phyloP scores from a whole-genome alignment of 2,329 filamentous ascomycete genomes.

The Xylariaceae sp. region DNA sequence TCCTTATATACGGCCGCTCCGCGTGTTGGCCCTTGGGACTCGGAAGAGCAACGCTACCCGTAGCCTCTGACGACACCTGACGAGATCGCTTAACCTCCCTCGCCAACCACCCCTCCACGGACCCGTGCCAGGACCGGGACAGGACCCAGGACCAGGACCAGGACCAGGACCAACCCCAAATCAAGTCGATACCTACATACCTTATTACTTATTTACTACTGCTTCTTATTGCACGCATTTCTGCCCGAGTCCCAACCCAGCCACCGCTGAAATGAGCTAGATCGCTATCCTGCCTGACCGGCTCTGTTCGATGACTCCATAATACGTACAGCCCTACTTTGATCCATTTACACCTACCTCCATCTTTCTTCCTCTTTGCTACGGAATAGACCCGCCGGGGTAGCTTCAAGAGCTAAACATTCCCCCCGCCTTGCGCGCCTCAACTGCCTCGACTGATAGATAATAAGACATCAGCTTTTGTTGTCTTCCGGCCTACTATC shows the following conservation, averaged over 20 bases:
- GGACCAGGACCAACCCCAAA: conserved; percentile 3
- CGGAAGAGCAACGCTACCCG: background rate
- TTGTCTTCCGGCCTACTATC: conserved; percentile 1
- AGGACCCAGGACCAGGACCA: no score
- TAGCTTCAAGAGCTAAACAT: conserved; percentile 16
- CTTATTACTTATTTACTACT: background rate
- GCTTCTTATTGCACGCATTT: conserved; percentile 12
- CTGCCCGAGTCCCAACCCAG: conserved; percentile 17
- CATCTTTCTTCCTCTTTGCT: background rate
- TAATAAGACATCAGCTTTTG: conserved; percentile 2
- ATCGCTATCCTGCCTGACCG: conserved; percentile 19
- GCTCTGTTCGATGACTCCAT: conserved; percentile 14
- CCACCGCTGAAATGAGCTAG: conserved; percentile 22
- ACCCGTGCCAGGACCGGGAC: no score
- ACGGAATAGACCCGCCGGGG: conserved; percentile 9
- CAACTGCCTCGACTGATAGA: conserved; percentile 4
- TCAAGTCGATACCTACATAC: conserved; percentile 10
- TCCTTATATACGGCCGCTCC: background rate
- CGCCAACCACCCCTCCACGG: conserved; percentile 9
- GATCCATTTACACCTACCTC: conserved; percentile 3
- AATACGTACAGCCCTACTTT: conserved; percentile 4
- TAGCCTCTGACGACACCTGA: conserved; percentile 8
- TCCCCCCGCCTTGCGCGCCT: conserved; percentile 12
- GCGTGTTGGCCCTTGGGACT: background rate
- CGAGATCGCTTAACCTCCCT: conserved; percentile 11